A percentile compares a stretch with the other conserved stretches of the same genome.
phyloP scores from a whole-genome alignment of 139 green algal species.

The Picocystis salinarum region DNA sequence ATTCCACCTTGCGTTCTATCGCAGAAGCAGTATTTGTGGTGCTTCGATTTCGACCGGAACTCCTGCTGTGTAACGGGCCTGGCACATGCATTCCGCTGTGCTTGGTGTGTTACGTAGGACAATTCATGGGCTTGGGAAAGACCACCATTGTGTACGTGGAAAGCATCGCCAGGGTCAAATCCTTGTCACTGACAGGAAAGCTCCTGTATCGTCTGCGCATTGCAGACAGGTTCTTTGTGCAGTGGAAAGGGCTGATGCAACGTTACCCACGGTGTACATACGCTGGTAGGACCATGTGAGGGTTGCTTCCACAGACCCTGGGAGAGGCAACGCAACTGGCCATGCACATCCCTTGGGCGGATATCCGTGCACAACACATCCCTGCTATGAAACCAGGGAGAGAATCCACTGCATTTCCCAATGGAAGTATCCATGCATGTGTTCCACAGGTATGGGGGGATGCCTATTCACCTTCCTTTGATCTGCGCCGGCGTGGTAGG shows the following conservation, averaged over 20 bases:
- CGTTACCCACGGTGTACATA: slow-evolving; percentile 32
- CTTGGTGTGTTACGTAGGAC: slow-evolving; percentile 16
- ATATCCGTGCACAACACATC: no score
- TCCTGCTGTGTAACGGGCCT: slow-evolving; percentile 66
- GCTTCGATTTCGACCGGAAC: neutral
- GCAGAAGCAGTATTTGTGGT: slow-evolving; percentile 9
- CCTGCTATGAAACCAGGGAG: no score
- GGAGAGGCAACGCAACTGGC: no score
- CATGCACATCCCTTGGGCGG: no score
- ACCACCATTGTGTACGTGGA: slow-evolving; percentile 61
- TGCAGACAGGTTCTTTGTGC: slow-evolving; percentile 44
- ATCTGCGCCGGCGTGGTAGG: no score
- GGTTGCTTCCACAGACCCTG: no score
- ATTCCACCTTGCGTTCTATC: slow-evolving; percentile 37
- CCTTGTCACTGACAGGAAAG: slow-evolving; percentile 55
- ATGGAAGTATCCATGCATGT: no score
- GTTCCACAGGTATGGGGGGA: no score
- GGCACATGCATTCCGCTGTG: slow-evolving; percentile 71
- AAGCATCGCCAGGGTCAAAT: slow-evolving; percentile 53
- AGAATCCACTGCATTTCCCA: no score
- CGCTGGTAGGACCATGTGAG: slow-evolving; percentile 20
- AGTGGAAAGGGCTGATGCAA: slow-evolving; percentile 42
- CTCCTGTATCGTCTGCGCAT: slow-evolving; percentile 55
- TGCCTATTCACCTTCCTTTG: no score
- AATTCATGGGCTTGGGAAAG: slow-evolving; percentile 14